A percentile compares a stretch with the other conserved stretches of the same genome.
Evolutionary conservation across 2,329 filamentous ascomycete species (phyloP).

Genomic region (Trichoderma afroharzianum): DNA sequence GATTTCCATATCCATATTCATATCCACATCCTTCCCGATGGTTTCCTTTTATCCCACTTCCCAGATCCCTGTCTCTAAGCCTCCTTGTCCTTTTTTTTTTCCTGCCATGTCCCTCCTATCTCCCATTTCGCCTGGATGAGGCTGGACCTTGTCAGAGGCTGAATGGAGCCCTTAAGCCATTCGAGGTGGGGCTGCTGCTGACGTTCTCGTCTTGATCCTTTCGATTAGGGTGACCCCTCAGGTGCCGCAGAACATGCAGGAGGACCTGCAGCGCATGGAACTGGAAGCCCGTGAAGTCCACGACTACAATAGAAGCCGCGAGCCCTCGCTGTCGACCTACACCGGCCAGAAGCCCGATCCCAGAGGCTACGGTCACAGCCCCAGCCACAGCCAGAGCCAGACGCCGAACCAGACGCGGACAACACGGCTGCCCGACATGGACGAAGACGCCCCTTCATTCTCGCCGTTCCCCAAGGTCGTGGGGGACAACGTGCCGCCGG

Average conservation of each 20-base stretch:
- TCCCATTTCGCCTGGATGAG: conserved; percentile 19
- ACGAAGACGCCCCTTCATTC: conserved; percentile 67
- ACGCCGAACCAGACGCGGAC: conserved; percentile 23
- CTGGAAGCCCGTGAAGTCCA: conserved; percentile 60
- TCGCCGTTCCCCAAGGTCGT: conserved; percentile 87
- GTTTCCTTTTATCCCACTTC: neutral
- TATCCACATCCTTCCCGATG: conserved; percentile 2
- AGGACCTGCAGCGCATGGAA: conserved; percentile 88
- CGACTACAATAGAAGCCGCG: conserved; percentile 35
- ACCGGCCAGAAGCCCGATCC: conserved; percentile 24
- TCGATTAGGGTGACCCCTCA: conserved; percentile 80
- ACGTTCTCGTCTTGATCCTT: conserved; percentile 31
- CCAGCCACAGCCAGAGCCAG: neutral
- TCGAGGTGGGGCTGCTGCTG: conserved; percentile 34
- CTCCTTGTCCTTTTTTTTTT: conserved; percentile 3
- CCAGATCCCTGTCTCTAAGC: conserved; percentile 1
- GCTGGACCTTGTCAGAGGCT: conserved; percentile 1
- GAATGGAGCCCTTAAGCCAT: conserved; percentile 16
- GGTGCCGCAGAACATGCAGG: conserved; percentile 94
- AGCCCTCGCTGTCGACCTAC: conserved; percentile 43
- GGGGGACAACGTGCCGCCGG: conserved; percentile 85
- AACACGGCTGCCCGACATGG: conserved; percentile 40
- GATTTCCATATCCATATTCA: conserved; percentile 24
- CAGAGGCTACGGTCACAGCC: conserved; percentile 7
- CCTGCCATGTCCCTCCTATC: conserved; percentile 1